Evolutionary conservation across 345 rosid species (phyloP).

Genomic region (Moricandia moricandioides): DNA sequence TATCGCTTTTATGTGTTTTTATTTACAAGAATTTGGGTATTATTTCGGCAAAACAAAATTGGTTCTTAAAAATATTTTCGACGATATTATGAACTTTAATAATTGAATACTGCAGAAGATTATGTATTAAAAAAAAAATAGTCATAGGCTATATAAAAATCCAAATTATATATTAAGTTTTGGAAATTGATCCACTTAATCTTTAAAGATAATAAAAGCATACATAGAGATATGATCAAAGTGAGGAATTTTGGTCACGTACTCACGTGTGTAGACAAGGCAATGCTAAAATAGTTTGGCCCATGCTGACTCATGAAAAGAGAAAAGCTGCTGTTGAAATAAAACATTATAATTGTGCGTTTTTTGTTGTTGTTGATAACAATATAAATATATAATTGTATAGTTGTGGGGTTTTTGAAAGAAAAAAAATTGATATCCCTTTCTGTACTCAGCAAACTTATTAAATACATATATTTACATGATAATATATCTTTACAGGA

Average conservation of each 20-base stretch:
- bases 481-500: background rate
- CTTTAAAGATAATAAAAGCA: background rate
- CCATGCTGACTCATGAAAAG: constrained; percentile 33
- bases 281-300: constrained; percentile 33
- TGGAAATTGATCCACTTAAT: constrained; percentile 11
- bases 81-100: background rate
- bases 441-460: constrained; percentile 1
- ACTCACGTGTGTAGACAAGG: constrained; percentile 34
- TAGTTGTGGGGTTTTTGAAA: background rate
- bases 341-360: constrained; percentile 30
- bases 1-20: background rate
- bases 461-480: background rate
- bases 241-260: constrained; percentile 25
- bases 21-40: background rate
- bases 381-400: background rate
- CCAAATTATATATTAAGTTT: background rate
- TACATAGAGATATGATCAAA: background rate
- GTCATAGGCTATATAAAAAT: background rate
- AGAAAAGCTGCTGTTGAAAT: constrained; percentile 3
- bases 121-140: background rate
- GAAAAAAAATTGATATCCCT: background rate
- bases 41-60: background rate
- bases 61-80: background rate
- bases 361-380: background rate
- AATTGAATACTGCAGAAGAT: background rate